phyloP scores from a whole-genome alignment of 495 filamentous ascomycete species.

The Penicillium lagena region DNA sequence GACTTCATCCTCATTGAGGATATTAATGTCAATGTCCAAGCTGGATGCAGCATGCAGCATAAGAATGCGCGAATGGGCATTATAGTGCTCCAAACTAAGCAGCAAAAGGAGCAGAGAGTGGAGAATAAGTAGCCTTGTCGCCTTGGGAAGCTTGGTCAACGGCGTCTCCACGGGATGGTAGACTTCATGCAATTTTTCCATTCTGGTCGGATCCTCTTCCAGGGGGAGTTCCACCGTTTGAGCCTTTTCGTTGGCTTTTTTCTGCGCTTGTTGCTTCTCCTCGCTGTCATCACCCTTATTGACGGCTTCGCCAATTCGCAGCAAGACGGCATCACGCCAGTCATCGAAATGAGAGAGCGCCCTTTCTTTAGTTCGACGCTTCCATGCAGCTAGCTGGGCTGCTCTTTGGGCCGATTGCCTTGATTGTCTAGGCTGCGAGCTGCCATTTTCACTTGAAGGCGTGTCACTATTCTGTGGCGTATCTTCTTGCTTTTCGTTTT shows the following conservation, averaged over 20 bases:
- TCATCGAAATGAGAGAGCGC: slow-evolving; percentile 54
- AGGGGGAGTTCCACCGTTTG: slow-evolving; percentile 15
- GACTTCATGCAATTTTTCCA: slow-evolving; percentile 30
- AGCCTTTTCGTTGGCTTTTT: slow-evolving; percentile 7
- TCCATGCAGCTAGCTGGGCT: neutral
- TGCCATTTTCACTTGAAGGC: neutral
- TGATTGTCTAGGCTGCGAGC: no score
- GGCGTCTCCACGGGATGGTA: slow-evolving; percentile 41
- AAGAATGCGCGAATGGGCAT: slow-evolving; percentile 66
- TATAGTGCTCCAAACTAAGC: slow-evolving; percentile 77
- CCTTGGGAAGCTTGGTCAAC: slow-evolving; percentile 32
- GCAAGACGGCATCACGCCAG: slow-evolving; percentile 56
- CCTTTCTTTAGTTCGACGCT: slow-evolving; percentile 23
- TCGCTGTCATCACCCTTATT: slow-evolving; percentile 44
- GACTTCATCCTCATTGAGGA: slow-evolving; percentile 65
- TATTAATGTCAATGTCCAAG: slow-evolving; percentile 54
- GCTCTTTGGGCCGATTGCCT: neutral
- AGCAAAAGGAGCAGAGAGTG: slow-evolving; percentile 65
- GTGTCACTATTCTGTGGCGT: slow-evolving; percentile 6
- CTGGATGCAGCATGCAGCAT: slow-evolving; percentile 65
- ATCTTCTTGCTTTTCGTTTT: slow-evolving; percentile 4
- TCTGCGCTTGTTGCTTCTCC: slow-evolving; percentile 9
- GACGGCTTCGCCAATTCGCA: slow-evolving; percentile 58
- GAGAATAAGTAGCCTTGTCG: slow-evolving; percentile 41
- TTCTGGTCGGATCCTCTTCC: slow-evolving; percentile 18